Evolutionary conservation across 768 basidiomycete genomes (phyloP).

Genomic region (Cystobasidiopsis lactophilus): DNA sequence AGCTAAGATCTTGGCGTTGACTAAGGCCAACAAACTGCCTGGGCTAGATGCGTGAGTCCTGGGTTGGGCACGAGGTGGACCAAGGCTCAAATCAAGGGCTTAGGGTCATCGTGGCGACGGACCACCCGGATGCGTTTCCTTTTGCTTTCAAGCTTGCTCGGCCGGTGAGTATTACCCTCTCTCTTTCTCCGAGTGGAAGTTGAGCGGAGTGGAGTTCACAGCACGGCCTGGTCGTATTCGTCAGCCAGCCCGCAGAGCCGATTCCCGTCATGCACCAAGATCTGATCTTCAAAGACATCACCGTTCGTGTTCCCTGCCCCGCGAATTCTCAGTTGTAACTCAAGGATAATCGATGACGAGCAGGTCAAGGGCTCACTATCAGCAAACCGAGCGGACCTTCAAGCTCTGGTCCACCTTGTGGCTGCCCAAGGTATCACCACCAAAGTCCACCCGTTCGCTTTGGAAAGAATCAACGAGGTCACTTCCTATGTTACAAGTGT

Average conservation of each 20-base stretch:
- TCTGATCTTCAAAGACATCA: constrained; percentile 10
- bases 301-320: background rate
- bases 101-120: constrained; percentile 13
- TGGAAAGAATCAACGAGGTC: background rate
- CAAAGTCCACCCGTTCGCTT: background rate
- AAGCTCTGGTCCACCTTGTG: constrained; percentile 10
- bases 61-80: too few relatives aligned
- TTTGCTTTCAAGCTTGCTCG: constrained; percentile 8
- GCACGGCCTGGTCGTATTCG: constrained; percentile 12
- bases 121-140: constrained; percentile 11
- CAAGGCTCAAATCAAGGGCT: background rate
- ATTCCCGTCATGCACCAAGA: constrained; percentile 8
- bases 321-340: background rate
- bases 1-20: constrained; percentile 1
- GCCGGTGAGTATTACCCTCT: background rate
- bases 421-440: constrained; percentile 7
- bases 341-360: too few relatives aligned
- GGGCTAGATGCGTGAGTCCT: constrained; percentile 8
- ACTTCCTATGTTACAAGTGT: background rate
- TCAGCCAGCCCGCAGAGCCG: constrained; percentile 9
- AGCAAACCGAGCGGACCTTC: constrained; percentile 2
- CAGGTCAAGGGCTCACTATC: background rate
- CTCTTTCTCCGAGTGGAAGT: background rate
- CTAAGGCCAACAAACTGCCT: constrained; percentile 1
- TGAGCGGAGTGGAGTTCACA: background rate